Evolutionary conservation across 208 protist genomes (phyloP).

Genomic region (Giardia duodenalis): DNA sequence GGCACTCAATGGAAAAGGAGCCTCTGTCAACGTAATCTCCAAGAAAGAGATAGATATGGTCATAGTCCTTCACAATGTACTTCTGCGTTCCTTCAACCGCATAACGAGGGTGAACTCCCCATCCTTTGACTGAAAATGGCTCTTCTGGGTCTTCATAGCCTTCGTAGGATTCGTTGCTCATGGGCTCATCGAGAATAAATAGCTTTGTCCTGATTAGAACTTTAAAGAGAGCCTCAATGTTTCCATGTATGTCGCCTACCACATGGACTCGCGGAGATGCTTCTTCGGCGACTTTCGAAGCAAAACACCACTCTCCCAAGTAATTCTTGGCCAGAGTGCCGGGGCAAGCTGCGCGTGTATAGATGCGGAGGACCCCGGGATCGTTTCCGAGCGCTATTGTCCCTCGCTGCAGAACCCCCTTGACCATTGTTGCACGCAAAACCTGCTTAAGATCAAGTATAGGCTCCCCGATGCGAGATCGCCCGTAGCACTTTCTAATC

Average conservation of each 20-base stretch:
- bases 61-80: not conserved
- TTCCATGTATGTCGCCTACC: not conserved
- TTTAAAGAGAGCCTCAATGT: not conserved
- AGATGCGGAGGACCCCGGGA: not conserved
- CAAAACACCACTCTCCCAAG: not conserved
- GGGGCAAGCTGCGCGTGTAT: not conserved
- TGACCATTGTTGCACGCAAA: not conserved
- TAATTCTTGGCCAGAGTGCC: not conserved
- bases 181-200: not conserved
- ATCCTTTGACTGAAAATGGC: not conserved
- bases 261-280: not conserved
- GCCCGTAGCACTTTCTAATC: not conserved
- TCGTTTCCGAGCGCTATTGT: not conserved
- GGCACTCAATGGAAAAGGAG: not conserved
- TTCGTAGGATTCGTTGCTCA: too few relatives aligned
- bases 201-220: not conserved
- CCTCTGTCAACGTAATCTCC: slow-evolving; percentile 24
- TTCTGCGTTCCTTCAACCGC: not conserved
- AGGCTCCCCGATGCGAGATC: not conserved
- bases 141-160: too few relatives aligned
- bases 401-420: not conserved
- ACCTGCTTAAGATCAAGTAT: not conserved
- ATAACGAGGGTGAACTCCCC: not conserved
- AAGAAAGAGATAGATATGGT: not conserved
- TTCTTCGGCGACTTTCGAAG: not conserved